Evolutionary conservation across 1,284 basidiomycete genomes (phyloP), one percentile per base, ranked within the genome.

Genomic region (Trichosporon sp.): DNA sequence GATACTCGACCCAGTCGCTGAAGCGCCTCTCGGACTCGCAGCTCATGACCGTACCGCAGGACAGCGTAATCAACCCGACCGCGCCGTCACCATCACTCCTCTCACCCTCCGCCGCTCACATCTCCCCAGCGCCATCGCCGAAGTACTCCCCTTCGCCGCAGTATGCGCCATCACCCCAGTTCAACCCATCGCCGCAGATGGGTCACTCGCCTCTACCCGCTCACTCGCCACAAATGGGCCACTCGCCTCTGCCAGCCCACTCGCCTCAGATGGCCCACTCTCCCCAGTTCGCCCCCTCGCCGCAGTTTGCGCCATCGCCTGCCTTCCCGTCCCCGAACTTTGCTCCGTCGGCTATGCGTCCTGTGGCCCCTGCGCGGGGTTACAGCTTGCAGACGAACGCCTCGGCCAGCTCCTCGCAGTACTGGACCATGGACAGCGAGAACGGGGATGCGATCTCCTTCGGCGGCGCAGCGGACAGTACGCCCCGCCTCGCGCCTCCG

Each of bases 341-440:
- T n/a, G 59, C 59, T 12, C 59, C 59, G 32, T 37, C 32, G 32
- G 59, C 59, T 5, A 63, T 63, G 59, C 59, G 31, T 3, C 59
- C 59, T 14, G 32, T 35, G 1, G 59, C 32, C 14, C 51, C 51
- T 14, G 59, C 59, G 4, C 59, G 59, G 12, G 59, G 59, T 2
- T 63, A 63, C 16, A 63, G 59, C 16, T 4, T 63, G 32, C 32
- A 32, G 59, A 63, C 59, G 31, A 63, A 63, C 59, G 59, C 31
- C 7, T 63, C 59, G 7, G 31, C 59, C 1, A 35, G 31, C 32
- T 63, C 59, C 1, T 63, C 59, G 16, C 59, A 63, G 59, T 63
- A 63, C 59, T 35, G 31, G 59, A 63, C 59, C 12, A 35, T 63
- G 31, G 59, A 63, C 59, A 63, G 59, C 59, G 59, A 63, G 59